Evolutionary conservation across 495 filamentous ascomycete species (phyloP), one percentile per base, ranked within the genome.

Genomic region (Talaromyces thailandensis): DNA sequence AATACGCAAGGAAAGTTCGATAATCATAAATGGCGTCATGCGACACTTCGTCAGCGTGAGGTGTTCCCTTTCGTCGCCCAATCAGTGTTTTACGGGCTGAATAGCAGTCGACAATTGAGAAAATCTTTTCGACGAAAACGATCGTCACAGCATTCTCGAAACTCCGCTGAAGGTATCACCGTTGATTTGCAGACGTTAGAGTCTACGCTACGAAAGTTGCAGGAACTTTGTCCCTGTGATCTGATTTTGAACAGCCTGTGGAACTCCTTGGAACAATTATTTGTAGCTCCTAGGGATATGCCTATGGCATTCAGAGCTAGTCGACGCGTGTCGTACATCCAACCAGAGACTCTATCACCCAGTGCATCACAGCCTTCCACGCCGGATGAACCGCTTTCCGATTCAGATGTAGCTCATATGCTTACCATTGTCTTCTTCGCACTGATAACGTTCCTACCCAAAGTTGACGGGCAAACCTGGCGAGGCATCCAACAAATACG

Each of bases 201-300:
- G 31, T 64, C 64, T 11, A 74, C 76, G 6, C 53, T 80, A 16
- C 70, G 68, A 40, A 71, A 66, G 9, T 65, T 79, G 25, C 71
- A 74, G 48, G 65, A 71, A 1, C 67, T 79, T 14, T 80, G 77
- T 57, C 76, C 76, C 0, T 74, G 71, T 66, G 76, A 79, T 48
- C 72, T 91, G 60, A 80, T 91, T 0, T 85, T 91, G 57, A 82
- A 92, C 65, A 91, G 88, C 63, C 73, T 96, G 5, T 95, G 92
- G 91, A 80, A 79, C 68, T 82, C 87, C 7, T 70, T 87, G n/a
- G 84, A 84, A 24, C 75, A 80, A 37, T 72, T 93, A 12, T 93
- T 91, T 68, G 75, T 80, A 25, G 84, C 86, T 0, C 88, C 89
- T 2, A 78, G 77, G 57, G 71, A 81, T 21, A 76, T 91, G 14